Evolutionary conservation across 179 eudicot species (phyloP), one percentile per base, ranked within the genome.

Genomic region (Pouteria campechiana): DNA sequence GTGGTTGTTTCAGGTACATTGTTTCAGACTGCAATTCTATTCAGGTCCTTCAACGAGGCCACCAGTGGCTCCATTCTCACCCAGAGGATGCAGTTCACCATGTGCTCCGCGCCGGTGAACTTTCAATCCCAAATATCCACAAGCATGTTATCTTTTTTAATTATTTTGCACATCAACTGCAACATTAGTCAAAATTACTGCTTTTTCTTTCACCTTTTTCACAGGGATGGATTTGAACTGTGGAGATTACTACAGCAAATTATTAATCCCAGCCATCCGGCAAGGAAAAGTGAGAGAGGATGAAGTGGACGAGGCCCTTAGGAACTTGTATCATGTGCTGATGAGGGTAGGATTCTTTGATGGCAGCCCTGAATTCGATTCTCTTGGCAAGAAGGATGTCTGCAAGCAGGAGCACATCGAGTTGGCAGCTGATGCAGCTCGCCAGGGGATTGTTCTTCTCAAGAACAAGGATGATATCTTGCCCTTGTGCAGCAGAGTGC

Each of bases 171-270:
- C 23, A 22, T 48, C 53, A n/a, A 22, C 6, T 37, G 4, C 29
- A 23, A 22, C 34, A 19, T 44, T 37, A 20, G 31, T 14, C 33
- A 55, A 10, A 15, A 15, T 32, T 42, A 31, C 16, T 52, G 20
- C 3, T 13, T 37, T 24, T 27, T 47, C 24, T 4, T 48, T 41
- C 16, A 19, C 37, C 6, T 43, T 3, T 44, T 38, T 47, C 39
- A 42, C 66, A 86, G 96, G 98, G 54, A 70, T 75, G 61, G 94
- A 90, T 63, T 73, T 90, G 37, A 79, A 87, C 45, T 90, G 98
- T 52, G 98, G 98, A 41, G 79, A 92, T 23, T 90, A 86, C 50
- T 52, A 86, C 72, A 69, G 60, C 58, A 63, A 63, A 51, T 55
- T 86, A 52, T 58, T 73, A 21, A 63, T 65, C 46, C 60, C 78